Base-by-base conservation (phyloP, 805 yeast genomes). In the Wickerhamiella shivajii region DNA sequence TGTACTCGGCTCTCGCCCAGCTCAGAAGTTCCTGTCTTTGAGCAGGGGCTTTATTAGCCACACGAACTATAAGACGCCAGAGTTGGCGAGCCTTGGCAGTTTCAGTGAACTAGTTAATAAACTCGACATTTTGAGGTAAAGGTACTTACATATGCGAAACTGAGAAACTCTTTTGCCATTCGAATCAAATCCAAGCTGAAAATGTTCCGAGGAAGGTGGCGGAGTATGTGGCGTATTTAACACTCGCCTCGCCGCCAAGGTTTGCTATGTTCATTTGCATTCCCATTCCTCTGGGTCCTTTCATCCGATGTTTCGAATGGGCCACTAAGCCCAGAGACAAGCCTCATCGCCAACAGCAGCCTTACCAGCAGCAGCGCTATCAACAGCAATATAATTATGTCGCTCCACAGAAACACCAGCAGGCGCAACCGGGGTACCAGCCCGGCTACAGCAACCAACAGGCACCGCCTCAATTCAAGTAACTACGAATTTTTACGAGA, bases 1-100 rank as follows among this genome's bases (percentile, higher is more conserved):
- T 42, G 37, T 56, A 56, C 38, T 56, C 60, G 2, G 47, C 28
- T 3, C 57, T 40, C 13, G 60, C 60, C 55, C 55, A 56, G 7
- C 26, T 18, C 2, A 55, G 38, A 13, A 56, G 44, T 28, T 56
- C 59, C 2, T 30, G 33, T 0, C 57, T 42, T 24, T 45, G 47
- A 6, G 40, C 29, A 2, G 47, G 42, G 2, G 45, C 43, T 33
- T 46, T 38, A 38, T 55, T 45, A 6, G 56, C 50, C 2, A 52
- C 44, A 20, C 59, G 42, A 14, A 50, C 47, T 16, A 50, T 44
- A 26, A 43, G 47, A 16, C 57, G 42, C 57, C 58, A 55, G 1
- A 55, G 47, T 24, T 44, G 44, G 9, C 44, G 45, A 3, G 58
- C 39, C 27, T 56, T 52, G 9, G 58, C 44, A n/a, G 50, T 37